Evolutionary conservation across 1,139 yeast genomes (phyloP), one percentile per base, ranked within the genome.

Genomic region (Sporopachydermia cereana): DNA sequence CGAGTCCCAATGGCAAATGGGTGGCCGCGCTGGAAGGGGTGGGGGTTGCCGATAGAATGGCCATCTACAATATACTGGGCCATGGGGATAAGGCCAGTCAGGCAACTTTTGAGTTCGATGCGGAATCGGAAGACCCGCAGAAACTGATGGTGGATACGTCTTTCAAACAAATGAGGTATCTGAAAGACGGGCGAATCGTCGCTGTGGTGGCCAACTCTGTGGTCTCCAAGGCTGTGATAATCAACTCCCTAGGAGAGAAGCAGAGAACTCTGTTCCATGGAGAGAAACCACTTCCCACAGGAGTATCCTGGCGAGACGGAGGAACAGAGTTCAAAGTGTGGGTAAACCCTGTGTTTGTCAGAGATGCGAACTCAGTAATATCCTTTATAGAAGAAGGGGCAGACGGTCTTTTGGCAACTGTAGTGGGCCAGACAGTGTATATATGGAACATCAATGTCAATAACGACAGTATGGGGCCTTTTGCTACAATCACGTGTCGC

Each of bases 311-410:
- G 39, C 39, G 39, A 9, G 12, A 7, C 22, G n/a, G 39, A 7
- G 39, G 39, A 7, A n/a, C 39, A 16, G 39, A n/a, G 17, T 34
- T 34, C 39, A 34, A 34, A 34, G 39, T 34, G 17, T 34, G 39
- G 39, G n/a, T 34, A 21, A 34, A 34, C 17, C 39, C 39, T 7
- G 39, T 34, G 9, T 34, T 34, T 34, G 39, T 34, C 9, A 5
- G 39, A 34, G 39, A 34, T 9, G n/a, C 22, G 5, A 12, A 5
- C 12, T 7, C 39, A 7, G 12, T 5, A 16, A 34, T 34, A 16
- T 7, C 39, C 22, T 12, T 9, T 34, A 34, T 34, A 9, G 18
- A 12, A 12, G 39, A 34, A n/a, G 39, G 39, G 9, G 5, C 39
- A 7, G 17, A n/a, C 17, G 39, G 39, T 12, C 22, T 34, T 9